Evolutionary conservation across 371 early-diverging fungal species (phyloP), one percentile per base, ranked within the genome.

Genomic region (Mucor mucedo): DNA sequence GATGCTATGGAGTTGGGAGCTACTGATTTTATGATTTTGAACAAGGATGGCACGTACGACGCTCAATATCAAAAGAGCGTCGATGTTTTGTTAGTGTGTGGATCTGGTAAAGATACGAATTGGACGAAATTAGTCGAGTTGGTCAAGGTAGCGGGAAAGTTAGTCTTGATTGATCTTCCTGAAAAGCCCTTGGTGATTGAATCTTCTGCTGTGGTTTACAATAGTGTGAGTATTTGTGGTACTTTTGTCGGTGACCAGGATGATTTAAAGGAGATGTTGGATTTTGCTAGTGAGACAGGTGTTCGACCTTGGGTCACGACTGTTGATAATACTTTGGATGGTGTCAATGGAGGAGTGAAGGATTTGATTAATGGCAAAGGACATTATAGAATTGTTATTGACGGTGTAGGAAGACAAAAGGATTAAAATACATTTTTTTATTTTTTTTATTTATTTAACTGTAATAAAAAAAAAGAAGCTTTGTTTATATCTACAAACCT

Each of bases 1-100:
- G 91, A 93, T 60, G 84, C 89, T 42, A 69, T 68, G n/a, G 68
- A 80, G 42, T 79, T 94, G 7, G 94, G 94, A 7, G 94, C 92
- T 10, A 76, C 78, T 4, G 74, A 77, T 42, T 80, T 76, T 44
- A 45, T 65, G 7, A 60, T 66, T 0, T 48, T 72, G 21, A 33
- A 62, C 6, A 49, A 68, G 5, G 50, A 52, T 16, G 62, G 62
- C 4, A 55, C 42, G 10, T 55, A 64, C 28, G 61, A 65, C 2
- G 41, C 40, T n/a, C n/a, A 60, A 28, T 65, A 63, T 42, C 29
- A 45, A 2, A 55, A 59, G 38, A 65, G 63, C 38, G 65, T 91
- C 7, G 85, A 90, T 64, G 65, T 77, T 21, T 41, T 91, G 14
- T 56, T 91, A 4, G 76, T 87, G 6, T 86, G 89, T n/a, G 78